Conservation (phyloP, 345 rosid species). For the Populus nigra region DNA sequence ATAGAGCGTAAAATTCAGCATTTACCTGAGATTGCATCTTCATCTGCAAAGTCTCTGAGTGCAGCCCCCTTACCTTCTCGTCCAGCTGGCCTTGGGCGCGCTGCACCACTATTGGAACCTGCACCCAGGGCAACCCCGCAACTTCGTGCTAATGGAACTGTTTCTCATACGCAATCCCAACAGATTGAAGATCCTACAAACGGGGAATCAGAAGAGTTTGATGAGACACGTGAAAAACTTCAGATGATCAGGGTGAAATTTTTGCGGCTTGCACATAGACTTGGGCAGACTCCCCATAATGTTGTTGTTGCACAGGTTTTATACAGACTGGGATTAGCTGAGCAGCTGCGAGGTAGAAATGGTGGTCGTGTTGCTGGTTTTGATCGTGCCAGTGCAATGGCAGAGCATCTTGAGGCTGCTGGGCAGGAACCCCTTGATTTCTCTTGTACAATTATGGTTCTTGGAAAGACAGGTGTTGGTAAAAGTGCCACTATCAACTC, state of each 20-base stretch:
- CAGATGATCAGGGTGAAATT: conserved; percentile 98
- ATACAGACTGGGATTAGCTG: conserved; percentile 94
- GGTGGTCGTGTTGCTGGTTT: conserved; percentile 99
- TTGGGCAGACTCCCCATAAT: conserved; percentile 98
- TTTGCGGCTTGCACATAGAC: conserved; percentile 93
- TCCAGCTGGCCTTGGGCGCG: conserved; percentile 95
- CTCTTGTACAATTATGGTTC: conserved; percentile 98
- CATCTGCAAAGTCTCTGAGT: conserved; percentile 41
- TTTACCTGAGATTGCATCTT: conserved; percentile 26
- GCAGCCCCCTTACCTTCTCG: conserved; percentile 42
- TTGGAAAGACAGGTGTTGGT: conserved; percentile 97
- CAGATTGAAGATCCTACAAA: conserved; percentile 70
- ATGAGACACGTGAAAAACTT: conserved; percentile 94
- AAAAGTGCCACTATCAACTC: conserved; percentile 99
- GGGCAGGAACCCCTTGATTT: conserved; percentile 96
- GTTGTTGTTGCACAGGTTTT: conserved; percentile 99
- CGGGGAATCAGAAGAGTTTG: conserved; percentile 73
- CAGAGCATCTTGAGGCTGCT: conserved; percentile 92
- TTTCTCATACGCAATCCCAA: conserved; percentile 53
- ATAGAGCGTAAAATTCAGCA: conserved; percentile 28
- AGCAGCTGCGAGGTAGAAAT: conserved; percentile 92
- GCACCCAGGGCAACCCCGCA: conserved; percentile 64
- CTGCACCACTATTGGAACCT: conserved; percentile 77
- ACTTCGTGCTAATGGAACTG: conserved; percentile 71
- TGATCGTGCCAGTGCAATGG: conserved; percentile 99